Conservation (phyloP, 495 filamentous ascomycete species). For the Viridothelium virens region DNA sequence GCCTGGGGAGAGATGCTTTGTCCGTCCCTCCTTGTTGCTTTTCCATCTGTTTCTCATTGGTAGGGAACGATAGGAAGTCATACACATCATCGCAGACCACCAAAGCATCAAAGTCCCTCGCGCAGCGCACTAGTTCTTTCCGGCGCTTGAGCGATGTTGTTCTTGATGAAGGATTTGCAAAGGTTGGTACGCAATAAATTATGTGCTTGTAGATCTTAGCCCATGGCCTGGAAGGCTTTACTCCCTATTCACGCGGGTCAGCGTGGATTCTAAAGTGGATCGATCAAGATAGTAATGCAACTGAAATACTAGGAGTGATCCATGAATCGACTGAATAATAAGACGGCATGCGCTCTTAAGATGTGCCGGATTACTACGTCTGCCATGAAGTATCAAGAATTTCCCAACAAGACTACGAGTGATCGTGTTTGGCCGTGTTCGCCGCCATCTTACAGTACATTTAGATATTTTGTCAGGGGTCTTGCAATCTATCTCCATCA, state of each 20-base stretch:
- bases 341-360: neutral
- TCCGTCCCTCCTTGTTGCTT: constrained; percentile 22
- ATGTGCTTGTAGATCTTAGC: constrained; percentile 71
- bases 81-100: constrained; percentile 88
- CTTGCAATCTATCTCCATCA: no score
- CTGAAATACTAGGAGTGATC: neutral
- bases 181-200: constrained; percentile 77
- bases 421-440: no score
- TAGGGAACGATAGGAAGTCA: constrained; percentile 71
- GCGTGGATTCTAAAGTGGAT: neutral
- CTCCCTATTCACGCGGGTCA: constrained; percentile 4
- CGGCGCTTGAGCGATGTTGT: constrained; percentile 60
- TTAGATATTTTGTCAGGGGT: no score
- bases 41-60: constrained; percentile 11
- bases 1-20: constrained; percentile 52
- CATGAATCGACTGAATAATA: no score
- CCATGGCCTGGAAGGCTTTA: constrained; percentile 34
- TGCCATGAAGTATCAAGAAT: no score
- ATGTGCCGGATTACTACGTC: no score
- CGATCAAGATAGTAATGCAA: neutral
- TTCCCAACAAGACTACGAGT: no score
- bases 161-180: constrained; percentile 70
- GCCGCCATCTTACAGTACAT: no score
- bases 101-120: constrained; percentile 65
- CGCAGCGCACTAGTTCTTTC: constrained; percentile 54